Conservation (phyloP, 1,284 basidiomycete genomes). For the Inonotus obliquus region DNA sequence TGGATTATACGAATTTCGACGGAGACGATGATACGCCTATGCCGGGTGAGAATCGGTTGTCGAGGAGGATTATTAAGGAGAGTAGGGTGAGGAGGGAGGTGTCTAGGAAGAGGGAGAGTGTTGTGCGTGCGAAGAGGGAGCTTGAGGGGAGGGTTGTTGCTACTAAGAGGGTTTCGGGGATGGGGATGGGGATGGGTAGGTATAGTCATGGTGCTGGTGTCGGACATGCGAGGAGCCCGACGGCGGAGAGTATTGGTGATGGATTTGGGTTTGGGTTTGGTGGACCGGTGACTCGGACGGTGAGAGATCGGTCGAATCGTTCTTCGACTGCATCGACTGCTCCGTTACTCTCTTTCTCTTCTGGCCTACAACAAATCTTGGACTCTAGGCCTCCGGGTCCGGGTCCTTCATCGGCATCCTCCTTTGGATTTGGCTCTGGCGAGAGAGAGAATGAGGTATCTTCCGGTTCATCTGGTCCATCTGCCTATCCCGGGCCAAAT, state of each 20-base stretch:
- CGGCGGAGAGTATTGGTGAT: neutral
- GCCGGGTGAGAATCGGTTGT: slow-evolving; percentile 62
- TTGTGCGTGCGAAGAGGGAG: slow-evolving; percentile 22
- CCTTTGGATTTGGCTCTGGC: too few relatives aligned
- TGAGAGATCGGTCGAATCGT: neutral
- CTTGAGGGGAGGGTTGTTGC: slow-evolving; percentile 9
- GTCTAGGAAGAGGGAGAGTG: slow-evolving; percentile 36
- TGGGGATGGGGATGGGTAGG: too few relatives aligned
- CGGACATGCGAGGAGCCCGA: too few relatives aligned
- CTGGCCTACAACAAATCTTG: neutral
- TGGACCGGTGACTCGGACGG: neutral
- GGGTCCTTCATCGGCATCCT: neutral
- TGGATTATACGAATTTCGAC: slow-evolving; percentile 80
- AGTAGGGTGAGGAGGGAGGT: slow-evolving; percentile 62
- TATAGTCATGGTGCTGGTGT: too few relatives aligned
- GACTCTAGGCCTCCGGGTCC: neutral
- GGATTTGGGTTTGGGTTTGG: slow-evolving; percentile 15
- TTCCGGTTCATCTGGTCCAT: neutral
- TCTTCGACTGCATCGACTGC: slow-evolving; percentile 4
- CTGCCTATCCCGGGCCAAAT: neutral
- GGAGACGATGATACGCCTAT: slow-evolving; percentile 67
- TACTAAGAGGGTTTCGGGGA: neutral
- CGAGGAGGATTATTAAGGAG: slow-evolving; percentile 56
- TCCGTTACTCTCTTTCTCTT: slow-evolving; percentile 7
- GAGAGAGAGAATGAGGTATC: neutral